Percentiles rank a stretch among this genome's conserved stretches.
These are phyloP conservation scores for Aeminium ludgeri DNA, from an alignment of 495 filamentous ascomycete genomes.

Conservation along the genomic window DNA sequence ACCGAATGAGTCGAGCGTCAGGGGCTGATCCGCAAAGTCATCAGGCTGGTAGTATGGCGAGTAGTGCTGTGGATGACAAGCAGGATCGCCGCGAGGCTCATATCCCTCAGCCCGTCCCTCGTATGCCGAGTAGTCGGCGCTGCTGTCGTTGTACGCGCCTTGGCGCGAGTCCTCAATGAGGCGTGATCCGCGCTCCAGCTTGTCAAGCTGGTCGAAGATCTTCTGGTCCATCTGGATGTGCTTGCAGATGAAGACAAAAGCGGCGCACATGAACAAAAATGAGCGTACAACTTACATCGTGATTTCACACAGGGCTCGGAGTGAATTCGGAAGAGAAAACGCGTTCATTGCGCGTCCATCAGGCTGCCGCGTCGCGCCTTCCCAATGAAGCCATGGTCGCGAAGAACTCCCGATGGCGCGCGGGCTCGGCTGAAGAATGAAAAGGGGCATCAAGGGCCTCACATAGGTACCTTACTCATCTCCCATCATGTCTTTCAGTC, in stretches of 20 bases:
- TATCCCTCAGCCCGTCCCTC: neutral
- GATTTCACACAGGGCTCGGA: too few relatives aligned
- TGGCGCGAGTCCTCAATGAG: neutral
- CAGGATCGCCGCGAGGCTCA: neutral
- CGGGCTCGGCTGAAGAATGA: neutral
- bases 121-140: slow-evolving; percentile 2
- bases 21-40: slow-evolving; percentile 13
- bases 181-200: slow-evolving; percentile 7
- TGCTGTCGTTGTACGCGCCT: slow-evolving; percentile 2
- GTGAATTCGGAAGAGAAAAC: too few relatives aligned
- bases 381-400: neutral
- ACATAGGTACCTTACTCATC: too few relatives aligned
- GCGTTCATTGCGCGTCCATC: too few relatives aligned
- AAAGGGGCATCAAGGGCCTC: neutral
- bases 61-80: neutral
- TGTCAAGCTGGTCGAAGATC: slow-evolving; percentile 15
- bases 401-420: neutral
- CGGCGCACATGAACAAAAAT: too few relatives aligned
- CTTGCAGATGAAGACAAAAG: neutral
- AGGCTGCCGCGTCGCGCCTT: neutral
- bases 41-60: neutral
- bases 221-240: slow-evolving; percentile 5
- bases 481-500: too few relatives aligned
- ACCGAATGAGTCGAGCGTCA: slow-evolving; percentile 36
- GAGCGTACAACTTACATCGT: neutral